Conservation (phyloP, 1,139 yeast genomes). For the Scheffersomyces illinoinensis region DNA sequence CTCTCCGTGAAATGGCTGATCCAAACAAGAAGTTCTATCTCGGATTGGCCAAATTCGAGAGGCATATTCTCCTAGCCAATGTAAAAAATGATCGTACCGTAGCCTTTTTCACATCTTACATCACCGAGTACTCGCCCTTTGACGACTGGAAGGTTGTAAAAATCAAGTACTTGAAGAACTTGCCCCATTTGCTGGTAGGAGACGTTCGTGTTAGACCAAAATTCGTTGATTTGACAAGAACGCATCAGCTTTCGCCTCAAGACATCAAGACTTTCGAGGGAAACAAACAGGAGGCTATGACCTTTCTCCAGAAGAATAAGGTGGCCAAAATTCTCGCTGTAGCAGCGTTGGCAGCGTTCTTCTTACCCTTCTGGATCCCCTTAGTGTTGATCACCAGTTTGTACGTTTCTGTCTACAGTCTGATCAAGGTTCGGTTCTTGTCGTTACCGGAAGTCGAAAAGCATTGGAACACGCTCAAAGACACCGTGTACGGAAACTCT, state of each 20-base stretch:
- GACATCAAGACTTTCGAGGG: constrained; percentile 19
- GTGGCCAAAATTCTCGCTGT: constrained; percentile 31
- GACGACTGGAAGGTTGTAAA: constrained; percentile 42
- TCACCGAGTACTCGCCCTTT: constrained; percentile 52
- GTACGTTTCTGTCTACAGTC: constrained; percentile 37
- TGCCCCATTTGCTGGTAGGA: constrained; percentile 37
- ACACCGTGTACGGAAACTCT: constrained; percentile 33
- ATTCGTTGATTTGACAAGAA: constrained; percentile 52
- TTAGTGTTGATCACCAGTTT: constrained; percentile 45
- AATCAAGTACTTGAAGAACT: constrained; percentile 38
- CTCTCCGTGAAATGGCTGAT: constrained; percentile 57
- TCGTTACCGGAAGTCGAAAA: constrained; percentile 21
- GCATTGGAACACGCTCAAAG: constrained; percentile 38
- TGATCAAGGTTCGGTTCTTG: constrained; percentile 31
- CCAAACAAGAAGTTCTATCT: constrained; percentile 50
- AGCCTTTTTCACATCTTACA: constrained; percentile 54
- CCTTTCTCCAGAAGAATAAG: constrained; percentile 32
- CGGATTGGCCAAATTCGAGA: constrained; percentile 59
- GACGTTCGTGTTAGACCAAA: constrained; percentile 45
- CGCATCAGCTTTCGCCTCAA: constrained; percentile 17
- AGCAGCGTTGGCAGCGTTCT: constrained; percentile 30
- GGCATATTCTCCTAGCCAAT: constrained; percentile 67
- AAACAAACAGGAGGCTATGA: constrained; percentile 42
- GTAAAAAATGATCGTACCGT: constrained; percentile 70
- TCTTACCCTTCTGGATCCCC: constrained; percentile 58